Base-by-base conservation (phyloP, 1,139 yeast genomes). In the Torulaspora pretoriensis region DNA sequence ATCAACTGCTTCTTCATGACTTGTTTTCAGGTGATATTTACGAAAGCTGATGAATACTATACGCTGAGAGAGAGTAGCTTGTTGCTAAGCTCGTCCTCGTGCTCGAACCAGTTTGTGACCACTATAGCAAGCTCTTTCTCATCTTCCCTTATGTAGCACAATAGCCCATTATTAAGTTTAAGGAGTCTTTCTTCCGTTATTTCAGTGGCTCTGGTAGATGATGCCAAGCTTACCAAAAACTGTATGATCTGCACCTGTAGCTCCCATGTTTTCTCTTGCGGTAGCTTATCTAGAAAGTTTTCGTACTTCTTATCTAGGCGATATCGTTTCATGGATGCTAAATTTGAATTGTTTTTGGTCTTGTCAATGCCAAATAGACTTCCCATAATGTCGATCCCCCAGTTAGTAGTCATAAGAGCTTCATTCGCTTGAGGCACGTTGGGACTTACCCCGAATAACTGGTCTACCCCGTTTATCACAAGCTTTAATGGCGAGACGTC, bases 151-250 rank as follows among this genome's bases (percentile, higher is more conserved):
- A 61, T 44, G 38, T 60, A 63, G 46, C 65, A 61, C 8, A 62
- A 40, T 17, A 63, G 37, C 0, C 68, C 68, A 42, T 63, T 62
- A 42, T 56, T 59, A 17, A 61, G 48, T 25, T 59, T 61, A 2
- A 61, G 28, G 22, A 63, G 43, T 39, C 61, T 54, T 43, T 60
- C 63, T 24, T 60, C 63, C 6, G 37, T 40, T 8, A 57, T 38
- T 17, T 35, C 48, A 14, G 37, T 28, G 3, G 45, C 38, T 9
- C 38, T 46, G 38, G 42, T 51, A 4, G 61, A 55, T 22, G 46
- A 47, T 25, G 46, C 41, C 23, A 57, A 19, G 8, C 54, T 46
- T 16, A 35, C 35, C 28, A 50, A 32, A 36, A 56, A 48, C 12
- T 48, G 42, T 12, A 52, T 28, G 12, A 59, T 37, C 32, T 58